Evolutionary conservation across 331 rosid genomes (phyloP), one percentile per base, ranked within the genome.

Genomic region (Pyrus hybrid): DNA sequence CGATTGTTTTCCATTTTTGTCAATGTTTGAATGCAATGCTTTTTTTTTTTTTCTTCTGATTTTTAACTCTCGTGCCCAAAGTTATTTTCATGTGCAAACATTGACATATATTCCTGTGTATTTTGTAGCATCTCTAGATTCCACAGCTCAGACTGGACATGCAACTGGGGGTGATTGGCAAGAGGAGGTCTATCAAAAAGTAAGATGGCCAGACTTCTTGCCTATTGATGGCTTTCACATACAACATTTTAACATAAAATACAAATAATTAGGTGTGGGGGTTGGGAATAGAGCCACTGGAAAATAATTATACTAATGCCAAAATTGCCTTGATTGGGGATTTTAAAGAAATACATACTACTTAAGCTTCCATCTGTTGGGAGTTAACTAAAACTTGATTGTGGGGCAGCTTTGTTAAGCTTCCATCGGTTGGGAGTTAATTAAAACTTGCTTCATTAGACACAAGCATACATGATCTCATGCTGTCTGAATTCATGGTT

Each of bases 131-230:
- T 90, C 97, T 84, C 78, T 89, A 83, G 98, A 94, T 81, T 87
- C 96, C 75, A 90, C 96, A 20, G 79, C 86, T 37, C 96, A 85
- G 86, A 88, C 90, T 58, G 92, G 89, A 79, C 96, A 87, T 65
- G 82, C 85, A 73, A 90, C 81, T 88, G 94, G 93, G 23, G 85
- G 75, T 70, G 96, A 93, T 80, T 87, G 94, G 98, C 94, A 85
- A 85, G 98, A 93, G 85, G 98, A 91, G 80, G 79, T 84, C 63
- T 88, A 79, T 82, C 97, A 92, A 78, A 90, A 87, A 93, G 99
- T 94, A 84, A 74, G 67, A 25, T 64, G 76, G 51, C 70, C 47
- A 61, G 45, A 70, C 79, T 81, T 67, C 22, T 79, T 29, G 23
- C 28, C 54, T 32, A 22, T 29, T n/a, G 41, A 26, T 18, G 67